These are phyloP conservation scores for Fagus crenata DNA, from an alignment of 306 rosid genomes.

Conservation along the genomic window DNA sequence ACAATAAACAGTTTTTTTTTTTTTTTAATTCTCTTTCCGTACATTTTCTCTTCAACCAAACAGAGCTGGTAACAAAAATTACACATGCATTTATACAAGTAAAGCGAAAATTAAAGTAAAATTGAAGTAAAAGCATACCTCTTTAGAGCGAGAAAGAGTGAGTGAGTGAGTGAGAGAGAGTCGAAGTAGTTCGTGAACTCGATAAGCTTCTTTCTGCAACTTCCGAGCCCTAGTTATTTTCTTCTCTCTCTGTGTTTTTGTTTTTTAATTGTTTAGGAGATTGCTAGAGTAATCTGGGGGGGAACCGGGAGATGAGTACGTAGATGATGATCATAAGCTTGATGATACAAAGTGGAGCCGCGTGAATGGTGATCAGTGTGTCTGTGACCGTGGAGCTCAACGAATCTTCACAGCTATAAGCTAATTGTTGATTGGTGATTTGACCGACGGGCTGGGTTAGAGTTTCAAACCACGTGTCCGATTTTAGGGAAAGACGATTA, in stretches of 20 bases:
- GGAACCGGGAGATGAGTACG: background rate
- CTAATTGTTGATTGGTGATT: no score
- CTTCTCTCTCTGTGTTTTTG: background rate
- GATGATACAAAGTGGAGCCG: background rate
- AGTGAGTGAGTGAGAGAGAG: background rate
- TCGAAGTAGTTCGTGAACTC: background rate
- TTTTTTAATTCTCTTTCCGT: background rate
- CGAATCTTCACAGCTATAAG: background rate
- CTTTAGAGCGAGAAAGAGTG: background rate
- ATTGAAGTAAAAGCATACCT: conserved; percentile 6
- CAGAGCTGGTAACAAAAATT: background rate
- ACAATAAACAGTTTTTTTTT: background rate
- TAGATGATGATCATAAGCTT: background rate
- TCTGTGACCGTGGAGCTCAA: background rate
- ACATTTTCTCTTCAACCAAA: background rate
- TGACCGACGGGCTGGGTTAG: no score
- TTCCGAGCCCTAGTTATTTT: conserved; percentile 2
- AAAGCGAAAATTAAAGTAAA: background rate
- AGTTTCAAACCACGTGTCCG: no score
- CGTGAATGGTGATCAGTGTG: background rate
- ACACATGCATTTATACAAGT: background rate
- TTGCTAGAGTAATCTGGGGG: background rate
- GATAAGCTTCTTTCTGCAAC: background rate
- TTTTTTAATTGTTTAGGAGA: background rate
- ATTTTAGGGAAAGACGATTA: no score